A percentile compares a stretch with the other conserved stretches of the same genome.
These are phyloP conservation scores for Lyophyllum shimeji DNA, from an alignment of 768 basidiomycete species.

Conservation along the genomic window DNA sequence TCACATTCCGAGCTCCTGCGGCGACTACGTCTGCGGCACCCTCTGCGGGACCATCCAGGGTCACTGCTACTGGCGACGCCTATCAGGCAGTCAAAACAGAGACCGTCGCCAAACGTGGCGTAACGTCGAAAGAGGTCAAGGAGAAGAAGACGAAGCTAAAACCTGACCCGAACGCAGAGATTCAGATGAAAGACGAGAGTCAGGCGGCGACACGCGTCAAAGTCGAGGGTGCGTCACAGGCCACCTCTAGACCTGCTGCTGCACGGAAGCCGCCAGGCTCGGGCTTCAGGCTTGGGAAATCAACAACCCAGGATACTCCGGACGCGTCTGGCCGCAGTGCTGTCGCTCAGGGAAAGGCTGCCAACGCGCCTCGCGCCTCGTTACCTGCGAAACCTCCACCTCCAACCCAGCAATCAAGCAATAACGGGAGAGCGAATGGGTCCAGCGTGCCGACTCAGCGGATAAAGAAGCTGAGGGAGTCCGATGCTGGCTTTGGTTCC, in stretches of 20 bases:
- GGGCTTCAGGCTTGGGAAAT: conserved; percentile 40
- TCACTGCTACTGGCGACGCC: conserved; percentile 1
- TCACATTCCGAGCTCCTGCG: conserved; percentile 28
- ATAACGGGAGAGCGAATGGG: conserved; percentile 24
- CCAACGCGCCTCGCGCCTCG: conserved; percentile 21
- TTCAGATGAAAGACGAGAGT: conserved; percentile 51
- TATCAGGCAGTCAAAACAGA: conserved; percentile 14
- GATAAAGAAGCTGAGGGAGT: conserved; percentile 18
- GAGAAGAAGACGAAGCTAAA: conserved; percentile 46
- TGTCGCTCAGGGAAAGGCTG: conserved; percentile 13
- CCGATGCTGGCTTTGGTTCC: conserved; percentile 13
- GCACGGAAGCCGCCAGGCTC: conserved; percentile 46
- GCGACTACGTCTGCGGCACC: conserved; percentile 12
- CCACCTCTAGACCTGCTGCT: conserved; percentile 19
- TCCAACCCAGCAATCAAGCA: conserved; percentile 19
- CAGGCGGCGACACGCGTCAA: conserved; percentile 21
- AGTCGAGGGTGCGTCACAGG: not conserved
- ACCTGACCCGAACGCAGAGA: conserved; percentile 37
- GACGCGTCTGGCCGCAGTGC: conserved; percentile 6
- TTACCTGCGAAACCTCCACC: conserved; percentile 34
- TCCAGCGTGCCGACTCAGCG: conserved; percentile 9
- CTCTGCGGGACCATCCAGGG: conserved; percentile 14
- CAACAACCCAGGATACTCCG: conserved; percentile 22
- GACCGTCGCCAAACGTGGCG: conserved; percentile 43
- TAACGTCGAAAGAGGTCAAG: conserved; percentile 46